phyloP scores from a whole-genome alignment of 148 eudicot species.

The Fagopyrum tataricum region DNA sequence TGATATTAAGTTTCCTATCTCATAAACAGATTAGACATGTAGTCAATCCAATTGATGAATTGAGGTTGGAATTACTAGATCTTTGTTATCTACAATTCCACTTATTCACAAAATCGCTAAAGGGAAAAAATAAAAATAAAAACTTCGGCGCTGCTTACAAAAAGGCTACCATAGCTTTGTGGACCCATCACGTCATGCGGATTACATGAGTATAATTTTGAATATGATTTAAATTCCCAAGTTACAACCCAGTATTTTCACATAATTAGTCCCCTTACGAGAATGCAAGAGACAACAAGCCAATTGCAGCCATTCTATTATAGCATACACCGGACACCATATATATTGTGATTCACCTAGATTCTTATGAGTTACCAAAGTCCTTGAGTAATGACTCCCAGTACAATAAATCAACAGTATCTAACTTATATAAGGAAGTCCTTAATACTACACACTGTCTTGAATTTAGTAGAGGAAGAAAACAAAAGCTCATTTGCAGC shows the following conservation, averaged over 20 bases:
- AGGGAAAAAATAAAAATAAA: not conserved
- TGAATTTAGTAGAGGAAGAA: too few relatives aligned
- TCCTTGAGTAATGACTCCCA: not conserved
- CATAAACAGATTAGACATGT: not conserved
- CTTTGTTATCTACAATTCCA: not conserved
- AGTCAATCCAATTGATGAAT: not conserved
- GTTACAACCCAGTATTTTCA: not conserved
- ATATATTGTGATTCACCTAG: not conserved
- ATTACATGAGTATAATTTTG: not conserved
- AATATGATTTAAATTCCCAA: not conserved
- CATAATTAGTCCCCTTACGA: too few relatives aligned
- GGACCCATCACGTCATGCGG: not conserved
- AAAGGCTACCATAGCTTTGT: not conserved
- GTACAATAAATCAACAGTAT: not conserved
- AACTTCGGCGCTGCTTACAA: not conserved
- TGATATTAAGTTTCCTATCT: not conserved
- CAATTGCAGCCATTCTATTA: not conserved
- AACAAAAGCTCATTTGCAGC: not conserved
- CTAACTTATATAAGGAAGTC: not conserved
- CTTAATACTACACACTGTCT: too few relatives aligned
- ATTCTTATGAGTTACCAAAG: not conserved
- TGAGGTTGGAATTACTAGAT: not conserved
- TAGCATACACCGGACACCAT: not conserved
- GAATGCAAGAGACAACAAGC: not conserved
- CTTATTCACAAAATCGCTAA: not conserved